A percentile compares a stretch with the other conserved stretches of the same genome.
These are phyloP conservation scores for Solanum hybrid DNA, from an alignment of 305 asterid genomes.

Conservation along the genomic window DNA sequence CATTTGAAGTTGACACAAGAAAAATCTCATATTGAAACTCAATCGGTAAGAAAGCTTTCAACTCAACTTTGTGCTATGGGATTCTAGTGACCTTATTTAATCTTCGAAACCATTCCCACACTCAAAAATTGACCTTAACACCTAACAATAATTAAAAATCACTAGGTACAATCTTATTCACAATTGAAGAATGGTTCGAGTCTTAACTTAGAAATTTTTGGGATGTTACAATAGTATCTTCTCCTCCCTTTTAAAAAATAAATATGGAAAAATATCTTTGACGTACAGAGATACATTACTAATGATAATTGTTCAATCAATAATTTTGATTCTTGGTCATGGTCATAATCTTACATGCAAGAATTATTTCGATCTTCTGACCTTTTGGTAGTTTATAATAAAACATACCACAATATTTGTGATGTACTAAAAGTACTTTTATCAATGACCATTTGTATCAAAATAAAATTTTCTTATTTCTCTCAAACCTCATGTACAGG, in stretches of 20 bases:
- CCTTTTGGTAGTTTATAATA: background rate
- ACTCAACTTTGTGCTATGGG: background rate
- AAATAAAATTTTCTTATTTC: background rate
- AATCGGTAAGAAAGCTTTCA: background rate
- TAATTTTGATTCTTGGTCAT: background rate
- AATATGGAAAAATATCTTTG: background rate
- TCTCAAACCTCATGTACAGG: background rate
- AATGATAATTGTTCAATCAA: background rate
- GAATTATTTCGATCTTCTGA: background rate
- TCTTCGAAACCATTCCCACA: background rate
- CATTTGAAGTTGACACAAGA: background rate
- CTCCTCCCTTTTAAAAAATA: background rate
- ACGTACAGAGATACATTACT: background rate
- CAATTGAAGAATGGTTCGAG: background rate
- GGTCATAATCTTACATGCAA: background rate
- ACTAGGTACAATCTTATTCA: background rate
- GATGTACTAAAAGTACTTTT: background rate
- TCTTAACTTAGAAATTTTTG: background rate
- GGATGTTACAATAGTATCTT: background rate
- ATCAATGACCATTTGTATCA: background rate
- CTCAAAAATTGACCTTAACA: background rate
- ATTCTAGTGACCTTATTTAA: background rate
- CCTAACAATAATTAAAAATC: background rate
- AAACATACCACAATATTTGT: background rate
- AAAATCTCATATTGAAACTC: background rate